Percentiles rank a stretch among this genome's conserved stretches.
Evolutionary conservation across 495 filamentous ascomycete genomes (phyloP).

Genomic region (Terfezia claveryi): DNA sequence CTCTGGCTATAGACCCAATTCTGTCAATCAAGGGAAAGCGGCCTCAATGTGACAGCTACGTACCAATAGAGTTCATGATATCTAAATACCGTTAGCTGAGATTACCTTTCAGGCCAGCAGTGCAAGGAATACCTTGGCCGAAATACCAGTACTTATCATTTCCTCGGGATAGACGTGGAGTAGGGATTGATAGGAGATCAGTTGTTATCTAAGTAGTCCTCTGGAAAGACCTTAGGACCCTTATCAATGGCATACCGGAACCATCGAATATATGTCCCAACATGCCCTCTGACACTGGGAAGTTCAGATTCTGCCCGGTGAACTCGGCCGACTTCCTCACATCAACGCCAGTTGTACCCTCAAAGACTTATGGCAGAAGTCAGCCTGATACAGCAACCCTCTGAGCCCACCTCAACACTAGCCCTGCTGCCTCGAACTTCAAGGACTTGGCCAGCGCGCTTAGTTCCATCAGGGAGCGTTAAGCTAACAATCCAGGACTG

Average conservation of each 20-base stretch:
- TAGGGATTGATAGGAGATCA: slow-evolving; percentile 98
- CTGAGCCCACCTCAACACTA: slow-evolving; percentile 53
- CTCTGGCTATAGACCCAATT: slow-evolving; percentile 33
- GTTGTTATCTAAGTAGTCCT: slow-evolving; percentile 98
- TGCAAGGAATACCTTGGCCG: slow-evolving; percentile 33
- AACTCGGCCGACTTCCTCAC: slow-evolving; percentile 98
- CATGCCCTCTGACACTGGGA: slow-evolving; percentile 99
- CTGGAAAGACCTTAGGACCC: slow-evolving; percentile 90
- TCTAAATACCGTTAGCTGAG: slow-evolving; percentile 25
- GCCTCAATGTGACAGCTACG: not conserved
- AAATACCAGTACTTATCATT: slow-evolving; percentile 99
- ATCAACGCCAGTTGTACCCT: slow-evolving; percentile 91
- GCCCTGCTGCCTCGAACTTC: slow-evolving; percentile 91
- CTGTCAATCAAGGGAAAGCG: not conserved
- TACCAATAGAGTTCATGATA: slow-evolving; percentile 95
- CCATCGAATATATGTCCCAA: slow-evolving; percentile 96
- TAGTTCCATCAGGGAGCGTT: slow-evolving; percentile 83
- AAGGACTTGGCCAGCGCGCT: slow-evolving; percentile 84
- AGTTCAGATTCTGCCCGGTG: slow-evolving; percentile 85
- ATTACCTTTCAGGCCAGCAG: not conserved
- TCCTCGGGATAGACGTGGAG: slow-evolving; percentile 97
- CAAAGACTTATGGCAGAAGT: slow-evolving; percentile 52
- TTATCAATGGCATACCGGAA: slow-evolving; percentile 95
- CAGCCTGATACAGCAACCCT: not conserved
- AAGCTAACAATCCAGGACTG: slow-evolving; percentile 53